phyloP scores from a whole-genome alignment of 345 rosid species.

The Microcos paniculata region DNA sequence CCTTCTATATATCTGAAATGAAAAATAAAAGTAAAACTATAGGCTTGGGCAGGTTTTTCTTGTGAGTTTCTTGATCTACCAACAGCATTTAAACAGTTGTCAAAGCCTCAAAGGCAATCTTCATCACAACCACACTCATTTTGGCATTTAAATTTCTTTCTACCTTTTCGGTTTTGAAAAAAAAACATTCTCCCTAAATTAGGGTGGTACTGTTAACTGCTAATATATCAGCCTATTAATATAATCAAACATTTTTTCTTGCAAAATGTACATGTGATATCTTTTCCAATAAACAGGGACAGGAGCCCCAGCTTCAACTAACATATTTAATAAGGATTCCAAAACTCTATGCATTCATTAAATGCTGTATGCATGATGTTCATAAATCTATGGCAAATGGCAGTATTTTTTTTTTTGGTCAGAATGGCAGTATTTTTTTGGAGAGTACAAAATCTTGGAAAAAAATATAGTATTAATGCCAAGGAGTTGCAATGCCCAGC shows the following conservation, averaged over 20 bases:
- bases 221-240: not conserved
- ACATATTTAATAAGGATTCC: constrained; percentile 10
- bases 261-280: constrained; percentile 4
- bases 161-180: not conserved
- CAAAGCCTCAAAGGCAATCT: not conserved
- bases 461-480: not conserved
- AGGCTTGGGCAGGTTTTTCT: not conserved
- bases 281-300: not conserved
- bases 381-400: not conserved
- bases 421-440: not conserved
- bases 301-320: constrained; percentile 13
- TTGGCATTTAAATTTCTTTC: not conserved
- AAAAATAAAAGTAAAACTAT: not conserved
- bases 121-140: not conserved
- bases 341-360: not conserved
- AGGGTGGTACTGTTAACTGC: not conserved
- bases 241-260: not conserved
- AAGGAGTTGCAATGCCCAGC: not conserved
- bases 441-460: not conserved
- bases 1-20: too few relatives aligned
- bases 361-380: constrained; percentile 5
- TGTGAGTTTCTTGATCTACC: not conserved
- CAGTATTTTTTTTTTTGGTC: not conserved
- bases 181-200: constrained; percentile 11
- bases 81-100: not conserved